Conservation (phyloP, 441 rosid genomes). For the Populus hybrid region DNA sequence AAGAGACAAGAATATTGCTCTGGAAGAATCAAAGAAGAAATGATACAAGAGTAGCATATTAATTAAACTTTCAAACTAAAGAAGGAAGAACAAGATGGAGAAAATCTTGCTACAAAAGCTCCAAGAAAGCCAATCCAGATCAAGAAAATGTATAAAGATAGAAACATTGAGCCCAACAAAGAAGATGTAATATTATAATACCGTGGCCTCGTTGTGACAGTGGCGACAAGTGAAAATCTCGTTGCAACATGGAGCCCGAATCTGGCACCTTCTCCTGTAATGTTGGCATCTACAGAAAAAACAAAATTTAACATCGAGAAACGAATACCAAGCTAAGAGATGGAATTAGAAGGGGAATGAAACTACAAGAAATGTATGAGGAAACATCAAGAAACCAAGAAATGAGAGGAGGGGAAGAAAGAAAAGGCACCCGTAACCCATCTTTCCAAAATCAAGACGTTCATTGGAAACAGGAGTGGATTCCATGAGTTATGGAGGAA, state of each 20-base stretch:
- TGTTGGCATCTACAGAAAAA: conserved; percentile 64
- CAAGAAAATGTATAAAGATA: background rate
- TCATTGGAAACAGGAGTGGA: conserved; percentile 47
- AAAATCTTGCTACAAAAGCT: background rate
- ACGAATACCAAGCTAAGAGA: background rate
- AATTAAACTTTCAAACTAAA: background rate
- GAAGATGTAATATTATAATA: conserved; percentile 23
- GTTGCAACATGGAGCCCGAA: conserved; percentile 96
- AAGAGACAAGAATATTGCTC: background rate
- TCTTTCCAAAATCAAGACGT: conserved; percentile 85
- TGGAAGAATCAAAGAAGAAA: background rate
- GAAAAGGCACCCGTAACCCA: conserved; percentile 74
- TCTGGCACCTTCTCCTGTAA: conserved; percentile 87
- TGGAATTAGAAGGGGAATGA: background rate
- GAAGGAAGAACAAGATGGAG: background rate
- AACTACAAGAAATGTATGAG: background rate
- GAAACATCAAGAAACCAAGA: background rate
- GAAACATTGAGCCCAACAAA: background rate
- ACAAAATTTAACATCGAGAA: background rate
- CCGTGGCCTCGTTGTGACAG: conserved; percentile 91
- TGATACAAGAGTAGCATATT: background rate
- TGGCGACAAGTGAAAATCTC: conserved; percentile 92
- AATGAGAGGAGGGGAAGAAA: background rate
- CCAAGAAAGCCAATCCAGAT: conserved; percentile 3
- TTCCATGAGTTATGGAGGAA: conserved; percentile 50